Base-by-base conservation (phyloP, 768 basidiomycete genomes). In the Cystobasidium onofrii region DNA sequence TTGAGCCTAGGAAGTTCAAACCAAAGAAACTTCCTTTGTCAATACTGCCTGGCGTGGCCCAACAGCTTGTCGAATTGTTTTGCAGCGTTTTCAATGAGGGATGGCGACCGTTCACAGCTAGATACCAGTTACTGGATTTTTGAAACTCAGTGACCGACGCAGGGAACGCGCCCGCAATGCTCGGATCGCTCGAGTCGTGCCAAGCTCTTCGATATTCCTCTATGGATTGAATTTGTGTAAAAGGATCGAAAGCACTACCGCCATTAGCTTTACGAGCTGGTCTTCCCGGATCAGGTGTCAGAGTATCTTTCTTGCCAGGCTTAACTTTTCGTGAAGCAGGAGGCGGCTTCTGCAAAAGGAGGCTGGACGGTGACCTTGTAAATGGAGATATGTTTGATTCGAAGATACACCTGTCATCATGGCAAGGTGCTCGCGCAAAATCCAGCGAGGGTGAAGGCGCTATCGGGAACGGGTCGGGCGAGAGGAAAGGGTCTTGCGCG, bases 331-430 rank as follows among this genome's bases (percentile, higher is more conserved):
- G 46, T 20, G n/a, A 20, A 50, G 7, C 39, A 6, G 39, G 39
- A 39, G 39, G 15, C 6, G 29, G 20, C 12, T 33, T 33, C 39
- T 70, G 43, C 27, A 13, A 41, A 23, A 31, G 12, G 34, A 52
- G 46, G 4, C 23, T 73, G 73, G 6, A 64, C 61, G 25, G 61
- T 2, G 77, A 65, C 6, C 54, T 23, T 3, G 74, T 71, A 64
- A 75, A 76, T 18, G 77, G 69, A 18, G 69, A 34, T 25, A 78
- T 55, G 15, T 73, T 75, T 39, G 77, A 76, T 10, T 72, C 27
- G 73, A 78, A 78, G 31, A 77, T 63, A 57, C 76, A 76, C 34
- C 44, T 41, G 60, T 77, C 77, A 71, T 76, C 71, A 46, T 50
- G 54, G 69, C 75, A 75, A 12, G 77, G 75, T 0, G 75, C 74